Conservation (phyloP, 1,284 basidiomycete species). For the Afroboletus lepidellus region DNA sequence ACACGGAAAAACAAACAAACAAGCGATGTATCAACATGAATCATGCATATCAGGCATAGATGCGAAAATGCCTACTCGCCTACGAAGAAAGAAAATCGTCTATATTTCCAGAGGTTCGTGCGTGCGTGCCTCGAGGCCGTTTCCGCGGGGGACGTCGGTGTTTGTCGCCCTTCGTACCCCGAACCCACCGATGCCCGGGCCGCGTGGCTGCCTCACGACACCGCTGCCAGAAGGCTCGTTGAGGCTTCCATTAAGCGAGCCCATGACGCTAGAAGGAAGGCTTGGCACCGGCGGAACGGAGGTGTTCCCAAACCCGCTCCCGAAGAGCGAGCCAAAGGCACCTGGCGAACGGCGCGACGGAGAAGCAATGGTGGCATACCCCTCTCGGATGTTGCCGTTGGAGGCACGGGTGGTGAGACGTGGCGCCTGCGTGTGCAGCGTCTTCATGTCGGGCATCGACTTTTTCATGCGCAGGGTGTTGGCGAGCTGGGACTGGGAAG, state of each 20-base stretch:
- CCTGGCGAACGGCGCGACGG: slow-evolving; percentile 72
- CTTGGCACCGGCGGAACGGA: slow-evolving; percentile 74
- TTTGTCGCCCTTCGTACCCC: slow-evolving; percentile 54
- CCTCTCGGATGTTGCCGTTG: slow-evolving; percentile 88
- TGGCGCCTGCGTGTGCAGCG: slow-evolving; percentile 75
- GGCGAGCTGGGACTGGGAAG: slow-evolving; percentile 45
- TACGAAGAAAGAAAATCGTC: slow-evolving; percentile 12
- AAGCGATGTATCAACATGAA: slow-evolving; percentile 13
- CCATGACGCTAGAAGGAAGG: slow-evolving; percentile 58
- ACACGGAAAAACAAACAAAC: not conserved
- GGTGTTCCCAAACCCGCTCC: slow-evolving; percentile 39
- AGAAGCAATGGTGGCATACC: slow-evolving; percentile 85
- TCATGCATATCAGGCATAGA: slow-evolving; percentile 28
- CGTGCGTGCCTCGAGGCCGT: slow-evolving; percentile 73
- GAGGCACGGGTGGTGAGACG: slow-evolving; percentile 82
- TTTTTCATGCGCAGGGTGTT: slow-evolving; percentile 83
- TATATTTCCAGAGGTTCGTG: slow-evolving; percentile 83
- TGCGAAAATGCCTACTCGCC: slow-evolving; percentile 27
- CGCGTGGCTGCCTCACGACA: slow-evolving; percentile 78
- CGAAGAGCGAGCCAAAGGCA: slow-evolving; percentile 67
- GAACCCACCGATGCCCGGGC: slow-evolving; percentile 72
- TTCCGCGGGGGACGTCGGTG: slow-evolving; percentile 55
- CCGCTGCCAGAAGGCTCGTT: slow-evolving; percentile 48
- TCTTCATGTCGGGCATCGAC: slow-evolving; percentile 94
- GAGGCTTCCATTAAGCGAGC: slow-evolving; percentile 39